Evolutionary conservation across 208 protist species (phyloP).

Genomic region (Angomonas desouzai): DNA sequence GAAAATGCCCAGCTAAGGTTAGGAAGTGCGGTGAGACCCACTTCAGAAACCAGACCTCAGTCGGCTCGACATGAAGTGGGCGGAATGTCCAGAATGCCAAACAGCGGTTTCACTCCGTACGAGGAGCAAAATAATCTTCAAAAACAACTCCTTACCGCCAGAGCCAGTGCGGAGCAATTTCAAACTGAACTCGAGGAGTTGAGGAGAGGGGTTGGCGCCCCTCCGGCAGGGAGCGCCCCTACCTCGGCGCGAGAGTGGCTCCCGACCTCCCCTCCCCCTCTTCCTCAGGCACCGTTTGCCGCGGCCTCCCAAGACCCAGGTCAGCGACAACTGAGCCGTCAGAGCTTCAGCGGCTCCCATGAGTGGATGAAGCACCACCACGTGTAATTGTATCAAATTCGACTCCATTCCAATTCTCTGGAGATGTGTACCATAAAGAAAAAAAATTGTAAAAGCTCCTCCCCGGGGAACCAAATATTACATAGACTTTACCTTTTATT

Average conservation of each 20-base stretch:
- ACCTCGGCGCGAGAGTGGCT: slow-evolving; percentile 1
- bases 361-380: slow-evolving; percentile 14
- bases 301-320: neutral
- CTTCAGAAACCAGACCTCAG: slow-evolving; percentile 12
- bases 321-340: slow-evolving; percentile 28
- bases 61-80: neutral
- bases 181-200: slow-evolving; percentile 47
- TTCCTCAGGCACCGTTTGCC: slow-evolving; percentile 12
- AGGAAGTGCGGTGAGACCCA: slow-evolving; percentile 18
- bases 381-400: slow-evolving; percentile 5
- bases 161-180: slow-evolving; percentile 52
- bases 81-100: neutral
- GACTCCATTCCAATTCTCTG: too few relatives aligned
- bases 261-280: slow-evolving; percentile 20
- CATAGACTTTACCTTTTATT: slow-evolving; percentile 12
- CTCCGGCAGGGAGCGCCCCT: slow-evolving; percentile 9
- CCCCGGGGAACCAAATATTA: neutral
- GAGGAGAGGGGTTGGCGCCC: slow-evolving; percentile 29
- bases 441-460: slow-evolving; percentile 4
- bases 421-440: slow-evolving; percentile 11
- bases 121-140: slow-evolving; percentile 27
- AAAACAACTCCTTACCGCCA: slow-evolving; percentile 45
- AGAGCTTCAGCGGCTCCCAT: slow-evolving; percentile 10
- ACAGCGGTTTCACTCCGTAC: neutral
- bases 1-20: slow-evolving; percentile 64